Conservation (phyloP, 1,284 basidiomycete species). For the Puccinia novopanici region DNA sequence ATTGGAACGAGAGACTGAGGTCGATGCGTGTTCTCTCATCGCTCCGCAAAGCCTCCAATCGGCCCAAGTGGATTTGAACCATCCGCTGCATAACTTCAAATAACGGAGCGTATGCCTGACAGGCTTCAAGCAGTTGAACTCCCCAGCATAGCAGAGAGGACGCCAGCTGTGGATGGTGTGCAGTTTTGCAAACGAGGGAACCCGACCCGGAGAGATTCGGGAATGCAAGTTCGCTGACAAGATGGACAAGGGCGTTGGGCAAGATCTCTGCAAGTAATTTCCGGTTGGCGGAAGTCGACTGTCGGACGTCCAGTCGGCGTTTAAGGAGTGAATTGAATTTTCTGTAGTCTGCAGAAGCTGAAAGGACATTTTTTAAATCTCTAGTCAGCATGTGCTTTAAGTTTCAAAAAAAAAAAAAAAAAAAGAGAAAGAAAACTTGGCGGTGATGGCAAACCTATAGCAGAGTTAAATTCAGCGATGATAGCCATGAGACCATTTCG, state of each 20-base stretch:
- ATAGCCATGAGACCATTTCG: slow-evolving; percentile 46
- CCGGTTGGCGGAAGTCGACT: slow-evolving; percentile 46
- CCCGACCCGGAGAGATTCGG: neutral
- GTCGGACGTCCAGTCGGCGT: slow-evolving; percentile 40
- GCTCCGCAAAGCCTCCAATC: slow-evolving; percentile 25
- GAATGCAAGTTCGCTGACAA: slow-evolving; percentile 39
- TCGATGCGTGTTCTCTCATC: slow-evolving; percentile 26
- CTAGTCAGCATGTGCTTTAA: neutral
- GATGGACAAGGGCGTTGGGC: slow-evolving; percentile 28
- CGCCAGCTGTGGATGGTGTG: slow-evolving; percentile 27
- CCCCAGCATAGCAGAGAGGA: slow-evolving; percentile 45
- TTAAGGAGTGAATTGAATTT: slow-evolving; percentile 22
- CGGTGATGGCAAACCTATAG: slow-evolving; percentile 37
- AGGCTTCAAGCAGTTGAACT: slow-evolving; percentile 44
- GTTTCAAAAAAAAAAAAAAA: no score
- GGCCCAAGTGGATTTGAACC: slow-evolving; percentile 36
- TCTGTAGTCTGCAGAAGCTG: slow-evolving; percentile 43
- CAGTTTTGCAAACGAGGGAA: neutral
- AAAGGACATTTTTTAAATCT: neutral
- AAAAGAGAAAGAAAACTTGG: neutral
- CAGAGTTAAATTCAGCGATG: slow-evolving; percentile 38
- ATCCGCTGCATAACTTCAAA: slow-evolving; percentile 35
- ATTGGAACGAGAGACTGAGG: slow-evolving; percentile 24
- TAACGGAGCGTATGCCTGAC: slow-evolving; percentile 29
- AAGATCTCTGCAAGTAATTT: slow-evolving; percentile 44